Percentiles rank a stretch among this genome's conserved stretches.
Conservation (phyloP, 1,284 basidiomycete genomes). For the Ceratobasidium sp. region DNA sequence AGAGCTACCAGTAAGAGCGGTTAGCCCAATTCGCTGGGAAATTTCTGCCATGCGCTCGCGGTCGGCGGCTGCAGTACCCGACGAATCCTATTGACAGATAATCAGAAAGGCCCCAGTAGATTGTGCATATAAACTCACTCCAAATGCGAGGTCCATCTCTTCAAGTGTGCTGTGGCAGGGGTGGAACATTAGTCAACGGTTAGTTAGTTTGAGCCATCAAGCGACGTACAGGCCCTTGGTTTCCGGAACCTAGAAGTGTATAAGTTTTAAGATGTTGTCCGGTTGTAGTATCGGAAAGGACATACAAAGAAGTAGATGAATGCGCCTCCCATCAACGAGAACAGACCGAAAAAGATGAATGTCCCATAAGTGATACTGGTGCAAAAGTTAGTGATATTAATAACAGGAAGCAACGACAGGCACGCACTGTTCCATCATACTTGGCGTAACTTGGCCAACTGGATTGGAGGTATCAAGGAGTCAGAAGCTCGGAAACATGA, state of each 20-base stretch:
- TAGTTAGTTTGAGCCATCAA: conserved; percentile 12
- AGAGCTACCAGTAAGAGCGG: conserved; percentile 9
- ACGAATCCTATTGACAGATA: conserved; percentile 56
- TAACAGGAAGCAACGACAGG: not conserved
- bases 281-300: conserved; percentile 33
- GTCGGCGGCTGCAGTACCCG: conserved; percentile 67
- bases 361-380: conserved; percentile 67
- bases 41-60: conserved; percentile 68
- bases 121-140: conserved; percentile 55
- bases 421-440: conserved; percentile 64
- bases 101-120: not conserved
- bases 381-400: not conserved
- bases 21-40: conserved; percentile 68
- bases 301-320: conserved; percentile 73
- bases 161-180: conserved; percentile 55
- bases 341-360: conserved; percentile 77
- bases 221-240: conserved; percentile 73
- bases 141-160: conserved; percentile 80
- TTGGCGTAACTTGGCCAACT: conserved; percentile 69
- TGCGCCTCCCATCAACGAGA: conserved; percentile 72
- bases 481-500: not conserved
- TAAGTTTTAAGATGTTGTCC: conserved; percentile 24
- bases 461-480: conserved; percentile 10
- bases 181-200: not conserved
- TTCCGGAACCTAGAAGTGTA: conserved; percentile 68